Evolutionary conservation across 306 rosid genomes (phyloP).

Genomic region (Prinsepia uniflora): DNA sequence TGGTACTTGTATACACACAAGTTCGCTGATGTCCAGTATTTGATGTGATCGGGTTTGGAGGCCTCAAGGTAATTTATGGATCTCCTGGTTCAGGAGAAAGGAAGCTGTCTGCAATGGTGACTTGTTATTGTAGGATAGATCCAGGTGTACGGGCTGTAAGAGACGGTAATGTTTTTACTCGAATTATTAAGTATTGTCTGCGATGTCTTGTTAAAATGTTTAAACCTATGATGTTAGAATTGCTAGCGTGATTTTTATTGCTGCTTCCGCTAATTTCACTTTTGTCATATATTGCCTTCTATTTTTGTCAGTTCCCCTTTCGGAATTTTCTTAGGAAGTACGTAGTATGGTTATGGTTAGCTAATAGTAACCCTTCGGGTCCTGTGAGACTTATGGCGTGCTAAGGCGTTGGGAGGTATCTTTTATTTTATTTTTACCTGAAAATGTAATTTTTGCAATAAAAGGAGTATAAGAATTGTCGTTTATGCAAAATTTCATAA

Average conservation of each 20-base stretch:
- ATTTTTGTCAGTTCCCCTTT: not conserved
- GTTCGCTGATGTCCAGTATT: constrained; percentile 32
- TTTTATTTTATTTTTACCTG: no score
- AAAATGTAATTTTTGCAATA: no score
- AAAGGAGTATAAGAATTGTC: no score
- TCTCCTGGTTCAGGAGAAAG: constrained; percentile 10
- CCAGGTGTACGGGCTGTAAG: constrained; percentile 6
- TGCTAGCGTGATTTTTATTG: constrained; percentile 12
- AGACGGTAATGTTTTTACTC: constrained; percentile 2
- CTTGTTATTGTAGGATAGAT: constrained; percentile 7
- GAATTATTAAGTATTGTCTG: not conserved
- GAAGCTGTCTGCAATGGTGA: constrained; percentile 5
- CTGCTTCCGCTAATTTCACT: not conserved
- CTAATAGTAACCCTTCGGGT: no score
- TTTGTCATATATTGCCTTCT: not conserved
- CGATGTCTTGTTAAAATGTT: not conserved
- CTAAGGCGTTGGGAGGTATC: no score
- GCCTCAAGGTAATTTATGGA: constrained; percentile 14
- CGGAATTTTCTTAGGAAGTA: not conserved
- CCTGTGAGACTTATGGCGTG: no score
- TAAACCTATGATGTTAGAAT: constrained; percentile 1
- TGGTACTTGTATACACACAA: constrained; percentile 41
- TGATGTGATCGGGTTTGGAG: constrained; percentile 23
- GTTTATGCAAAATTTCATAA: no score
- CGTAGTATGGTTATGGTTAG: not conserved